These are phyloP conservation scores for Leccinum imitatum DNA, from an alignment of 768 basidiomycete genomes.

Conservation along the genomic window DNA sequence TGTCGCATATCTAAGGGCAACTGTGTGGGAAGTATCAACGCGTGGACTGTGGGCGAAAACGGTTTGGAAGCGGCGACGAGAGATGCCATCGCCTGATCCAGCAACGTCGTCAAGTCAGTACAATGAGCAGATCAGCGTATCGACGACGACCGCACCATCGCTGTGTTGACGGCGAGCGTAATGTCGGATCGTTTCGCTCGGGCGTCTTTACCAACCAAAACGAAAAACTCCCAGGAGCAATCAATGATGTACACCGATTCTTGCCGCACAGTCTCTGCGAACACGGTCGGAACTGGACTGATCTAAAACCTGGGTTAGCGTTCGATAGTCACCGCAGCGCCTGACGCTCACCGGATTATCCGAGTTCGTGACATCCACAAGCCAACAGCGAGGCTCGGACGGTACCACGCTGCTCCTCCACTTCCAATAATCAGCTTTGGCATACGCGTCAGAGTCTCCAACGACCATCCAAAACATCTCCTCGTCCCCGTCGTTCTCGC, in stretches of 20 bases:
- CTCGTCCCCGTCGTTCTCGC: slow-evolving; percentile 58
- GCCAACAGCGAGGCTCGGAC: slow-evolving; percentile 58
- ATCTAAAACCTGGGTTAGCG: slow-evolving; percentile 39
- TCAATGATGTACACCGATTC: slow-evolving; percentile 64
- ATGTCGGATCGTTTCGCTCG: slow-evolving; percentile 61
- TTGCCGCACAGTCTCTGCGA: slow-evolving; percentile 37
- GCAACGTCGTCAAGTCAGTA: not conserved
- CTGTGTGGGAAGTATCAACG: slow-evolving; percentile 69
- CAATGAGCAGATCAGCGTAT: not conserved
- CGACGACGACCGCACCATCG: slow-evolving; percentile 43
- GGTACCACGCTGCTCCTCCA: slow-evolving; percentile 53
- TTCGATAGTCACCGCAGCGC: not conserved
- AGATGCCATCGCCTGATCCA: slow-evolving; percentile 50
- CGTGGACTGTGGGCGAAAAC: slow-evolving; percentile 73
- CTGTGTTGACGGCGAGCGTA: slow-evolving; percentile 55
- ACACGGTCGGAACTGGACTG: slow-evolving; percentile 42
- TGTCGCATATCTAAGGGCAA: slow-evolving; percentile 69
- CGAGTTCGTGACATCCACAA: slow-evolving; percentile 42
- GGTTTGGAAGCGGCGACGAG: slow-evolving; percentile 55
- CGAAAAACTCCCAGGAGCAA: slow-evolving; percentile 78
- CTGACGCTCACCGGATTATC: slow-evolving; percentile 42
- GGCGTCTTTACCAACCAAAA: slow-evolving; percentile 68
- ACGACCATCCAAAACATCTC: slow-evolving; percentile 88
- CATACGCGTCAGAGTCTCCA: slow-evolving; percentile 66
- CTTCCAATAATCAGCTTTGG: slow-evolving; percentile 80